phyloP scores from a whole-genome alignment of 2,329 filamentous ascomycete species.

The Alternaria tenuissima region DNA sequence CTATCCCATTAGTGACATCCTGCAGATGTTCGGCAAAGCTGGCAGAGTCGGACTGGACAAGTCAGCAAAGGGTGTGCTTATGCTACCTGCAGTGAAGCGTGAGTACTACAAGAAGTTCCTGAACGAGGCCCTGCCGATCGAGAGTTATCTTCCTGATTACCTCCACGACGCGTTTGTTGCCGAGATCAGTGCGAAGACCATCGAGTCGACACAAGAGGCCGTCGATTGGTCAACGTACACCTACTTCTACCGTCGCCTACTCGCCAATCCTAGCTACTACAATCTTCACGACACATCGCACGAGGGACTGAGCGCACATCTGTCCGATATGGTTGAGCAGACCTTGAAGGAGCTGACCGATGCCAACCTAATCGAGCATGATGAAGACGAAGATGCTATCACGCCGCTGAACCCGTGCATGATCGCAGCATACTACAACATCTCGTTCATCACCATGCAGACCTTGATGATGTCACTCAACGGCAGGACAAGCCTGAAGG shows the following conservation, averaged over 20 bases:
- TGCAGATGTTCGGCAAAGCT: constrained; percentile 98
- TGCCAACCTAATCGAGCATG: constrained; percentile 93
- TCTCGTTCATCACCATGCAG: constrained; percentile 99
- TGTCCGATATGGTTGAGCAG: constrained; percentile 93
- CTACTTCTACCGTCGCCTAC: constrained; percentile 93
- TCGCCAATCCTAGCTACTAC: constrained; percentile 97
- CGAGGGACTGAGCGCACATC: constrained; percentile 89
- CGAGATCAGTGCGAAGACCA: constrained; percentile 95
- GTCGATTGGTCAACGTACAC: constrained; percentile 99
- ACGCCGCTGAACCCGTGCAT: constrained; percentile 93
- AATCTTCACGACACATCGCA: constrained; percentile 87
- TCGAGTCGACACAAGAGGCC: constrained; percentile 93
- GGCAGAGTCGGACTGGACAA: constrained; percentile 81
- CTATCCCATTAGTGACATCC: constrained; percentile 89
- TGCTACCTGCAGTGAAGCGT: constrained; percentile 92
- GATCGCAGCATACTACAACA: constrained; percentile 99
- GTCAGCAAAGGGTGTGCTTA: constrained; percentile 87
- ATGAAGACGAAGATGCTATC: constrained; percentile 86
- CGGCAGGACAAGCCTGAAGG: constrained; percentile 91
- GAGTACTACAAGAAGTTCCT: constrained; percentile 99
- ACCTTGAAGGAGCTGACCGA: constrained; percentile 90
- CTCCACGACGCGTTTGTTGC: constrained; percentile 96
- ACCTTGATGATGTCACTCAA: constrained; percentile 93
- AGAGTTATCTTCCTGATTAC: constrained; percentile 90
- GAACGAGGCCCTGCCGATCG: constrained; percentile 92